phyloP scores from a whole-genome alignment of 2,329 filamentous ascomycete species.

The Stenocarpella maydis region DNA sequence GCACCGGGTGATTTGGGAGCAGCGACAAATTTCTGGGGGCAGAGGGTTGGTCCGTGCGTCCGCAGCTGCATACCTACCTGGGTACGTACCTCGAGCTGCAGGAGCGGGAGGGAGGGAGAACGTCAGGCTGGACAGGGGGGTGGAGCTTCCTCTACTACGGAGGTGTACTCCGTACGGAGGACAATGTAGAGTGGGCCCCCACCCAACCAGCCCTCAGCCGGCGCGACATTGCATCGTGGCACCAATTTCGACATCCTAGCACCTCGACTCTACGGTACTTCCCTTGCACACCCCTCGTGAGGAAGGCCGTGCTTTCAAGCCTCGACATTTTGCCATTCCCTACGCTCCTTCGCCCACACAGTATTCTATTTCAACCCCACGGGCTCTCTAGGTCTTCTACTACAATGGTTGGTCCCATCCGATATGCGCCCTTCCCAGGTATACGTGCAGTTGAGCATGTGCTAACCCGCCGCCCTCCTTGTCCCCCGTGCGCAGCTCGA shows the following conservation, averaged over 20 bases:
- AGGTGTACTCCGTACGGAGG: too few relatives aligned
- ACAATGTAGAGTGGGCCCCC: too few relatives aligned
- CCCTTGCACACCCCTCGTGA: neutral
- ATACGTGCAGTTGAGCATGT: neutral
- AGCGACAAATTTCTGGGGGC: constrained; percentile 24
- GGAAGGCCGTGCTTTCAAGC: constrained; percentile 18
- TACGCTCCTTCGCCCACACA: constrained; percentile 31
- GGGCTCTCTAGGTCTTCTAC: constrained; percentile 35
- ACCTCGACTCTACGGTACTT: constrained; percentile 4
- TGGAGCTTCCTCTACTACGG: constrained; percentile 12
- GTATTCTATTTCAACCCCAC: constrained; percentile 1
- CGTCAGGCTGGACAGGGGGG: constrained; percentile 24
- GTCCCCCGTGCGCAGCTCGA: constrained; percentile 74
- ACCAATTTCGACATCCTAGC: constrained; percentile 27
- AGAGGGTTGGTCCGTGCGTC: neutral
- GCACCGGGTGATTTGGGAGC: neutral
- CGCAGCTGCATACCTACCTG: neutral
- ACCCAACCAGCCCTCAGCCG: too few relatives aligned
- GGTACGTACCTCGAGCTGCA: neutral
- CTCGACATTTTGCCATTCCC: constrained; percentile 26
- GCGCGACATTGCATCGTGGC: constrained; percentile 33
- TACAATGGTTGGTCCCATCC: constrained; percentile 43
- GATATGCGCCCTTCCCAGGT: neutral
- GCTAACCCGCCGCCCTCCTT: constrained; percentile 5
- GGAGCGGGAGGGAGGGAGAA: too few relatives aligned